These are phyloP conservation scores for Glaciozyma antarctica DNA, from an alignment of 768 basidiomycete genomes.

Conservation along the genomic window DNA sequence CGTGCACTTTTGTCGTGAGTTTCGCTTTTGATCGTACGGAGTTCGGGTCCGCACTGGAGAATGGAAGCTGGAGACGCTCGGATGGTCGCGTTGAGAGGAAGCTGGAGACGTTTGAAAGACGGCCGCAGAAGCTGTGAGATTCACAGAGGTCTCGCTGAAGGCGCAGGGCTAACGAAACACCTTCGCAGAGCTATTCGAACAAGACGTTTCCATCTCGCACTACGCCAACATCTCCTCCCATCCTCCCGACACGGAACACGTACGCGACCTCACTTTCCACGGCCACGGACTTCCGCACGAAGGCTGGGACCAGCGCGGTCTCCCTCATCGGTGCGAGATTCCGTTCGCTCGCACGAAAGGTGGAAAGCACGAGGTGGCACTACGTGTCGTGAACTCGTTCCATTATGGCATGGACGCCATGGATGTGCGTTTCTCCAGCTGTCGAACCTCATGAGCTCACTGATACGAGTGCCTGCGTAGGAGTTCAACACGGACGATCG, in stretches of 20 bases:
- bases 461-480: too few species aligned
- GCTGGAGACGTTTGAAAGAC: too few species aligned
- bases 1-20: constrained; percentile 24
- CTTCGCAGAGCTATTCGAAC: constrained; percentile 15
- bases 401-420: constrained; percentile 31
- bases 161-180: too few species aligned
- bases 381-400: constrained; percentile 25
- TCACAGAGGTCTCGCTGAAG: too few species aligned
- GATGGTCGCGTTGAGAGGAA: too few species aligned
- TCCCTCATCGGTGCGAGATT: constrained; percentile 27
- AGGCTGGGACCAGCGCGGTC: constrained; percentile 28
- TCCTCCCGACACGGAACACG: constrained; percentile 13
- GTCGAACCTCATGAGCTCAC: too few species aligned
- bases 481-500: constrained; percentile 30
- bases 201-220: constrained; percentile 26
- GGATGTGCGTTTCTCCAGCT: constrained; percentile 2
- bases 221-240: constrained; percentile 17
- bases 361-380: not conserved
- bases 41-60: too few species aligned
- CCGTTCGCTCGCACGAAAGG: constrained; percentile 11
- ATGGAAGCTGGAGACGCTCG: too few species aligned
- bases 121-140: too few species aligned
- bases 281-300: constrained; percentile 22
- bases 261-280: constrained; percentile 13
- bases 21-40: too few species aligned